Evolutionary conservation across 345 rosid species (phyloP), one percentile per base, ranked within the genome.

Genomic region (Dimocarpus longan): DNA sequence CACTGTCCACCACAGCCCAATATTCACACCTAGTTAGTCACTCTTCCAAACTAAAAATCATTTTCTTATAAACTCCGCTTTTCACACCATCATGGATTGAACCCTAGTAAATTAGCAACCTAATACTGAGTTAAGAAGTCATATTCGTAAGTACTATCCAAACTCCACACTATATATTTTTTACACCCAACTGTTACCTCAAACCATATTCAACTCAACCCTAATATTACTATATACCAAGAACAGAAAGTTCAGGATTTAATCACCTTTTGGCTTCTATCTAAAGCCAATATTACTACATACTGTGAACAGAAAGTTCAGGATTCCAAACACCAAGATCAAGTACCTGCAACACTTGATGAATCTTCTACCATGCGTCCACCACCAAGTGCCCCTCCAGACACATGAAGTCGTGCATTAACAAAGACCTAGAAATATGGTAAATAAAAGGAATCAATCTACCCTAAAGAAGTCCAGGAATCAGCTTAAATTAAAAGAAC

Each of bases 311-410:
- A 62, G 43, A 65, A 66, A 62, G 44, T 50, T 63, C 59, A 68
- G 75, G 24, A 66, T 13, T 79, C 7, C 43, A 10, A 72, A 44
- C 26, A 32, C 40, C 50, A 65, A 64, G 26, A 76, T 76, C 67
- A 83, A 78, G 52, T 85, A 96, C 99, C 99, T 77, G 98, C 99
- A 87, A 94, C 87, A 85, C 98, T 96, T 52, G 99, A 94, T 66
- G 95, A 96, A 84, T 96, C 99, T 84, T 96, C 99, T 54, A 94
- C 99, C 99, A 96, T 96, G 77, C 99, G 97, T 73, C 99, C 99
- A 69, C 99, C 99, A 74, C 99, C 99, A 87, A 96, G 98, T 82
- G 99, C 98, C 79, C 99, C 99, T 80, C 99, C 99, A 80, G 99
- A 96, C 60, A 96, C 98, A 87, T 96, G 98, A 70, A 96, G 98